These are phyloP conservation scores for Phaeosphaeriaceae sp. DNA, from an alignment of 2,329 filamentous ascomycete genomes.

Conservation along the genomic window DNA sequence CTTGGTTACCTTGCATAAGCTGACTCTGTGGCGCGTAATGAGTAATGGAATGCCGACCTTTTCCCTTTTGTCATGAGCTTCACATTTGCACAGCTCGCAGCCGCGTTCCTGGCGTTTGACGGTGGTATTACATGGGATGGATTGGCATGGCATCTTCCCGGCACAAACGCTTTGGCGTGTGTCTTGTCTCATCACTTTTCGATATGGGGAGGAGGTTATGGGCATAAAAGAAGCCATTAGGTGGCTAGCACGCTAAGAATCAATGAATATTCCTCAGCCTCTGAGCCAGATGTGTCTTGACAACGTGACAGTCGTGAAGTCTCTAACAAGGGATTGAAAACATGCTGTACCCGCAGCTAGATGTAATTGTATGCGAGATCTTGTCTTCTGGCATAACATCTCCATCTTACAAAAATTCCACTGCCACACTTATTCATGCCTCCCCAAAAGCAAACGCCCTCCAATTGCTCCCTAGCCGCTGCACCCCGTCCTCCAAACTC, in stretches of 20 bases:
- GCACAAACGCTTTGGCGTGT: not conserved
- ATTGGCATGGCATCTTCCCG: not conserved
- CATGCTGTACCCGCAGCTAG: too few relatives aligned
- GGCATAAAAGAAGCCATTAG: not conserved
- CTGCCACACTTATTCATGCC: too few relatives aligned
- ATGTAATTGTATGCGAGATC: too few relatives aligned
- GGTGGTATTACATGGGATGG: not conserved
- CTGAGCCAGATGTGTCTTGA: too few relatives aligned
- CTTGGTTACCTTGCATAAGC: conserved; percentile 86
- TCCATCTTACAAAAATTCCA: too few relatives aligned
- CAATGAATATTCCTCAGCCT: not conserved
- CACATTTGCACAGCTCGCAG: not conserved
- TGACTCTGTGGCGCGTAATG: conserved; percentile 1
- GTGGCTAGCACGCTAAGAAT: not conserved
- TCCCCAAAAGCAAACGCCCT: conserved; percentile 74
- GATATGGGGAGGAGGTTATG: not conserved
- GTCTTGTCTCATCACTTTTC: not conserved
- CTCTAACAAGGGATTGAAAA: too few relatives aligned
- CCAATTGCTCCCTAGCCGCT: conserved; percentile 76
- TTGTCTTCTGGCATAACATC: too few relatives aligned
- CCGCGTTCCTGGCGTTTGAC: conserved; percentile 1
- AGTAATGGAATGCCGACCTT: conserved; percentile 4
- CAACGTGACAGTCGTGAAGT: too few relatives aligned
- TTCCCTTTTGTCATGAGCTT: not conserved
- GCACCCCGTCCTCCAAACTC: conserved; percentile 74